These are phyloP conservation scores for Tetrapisispora iriomotensis DNA, from an alignment of 805 yeast genomes.

Conservation along the genomic window DNA sequence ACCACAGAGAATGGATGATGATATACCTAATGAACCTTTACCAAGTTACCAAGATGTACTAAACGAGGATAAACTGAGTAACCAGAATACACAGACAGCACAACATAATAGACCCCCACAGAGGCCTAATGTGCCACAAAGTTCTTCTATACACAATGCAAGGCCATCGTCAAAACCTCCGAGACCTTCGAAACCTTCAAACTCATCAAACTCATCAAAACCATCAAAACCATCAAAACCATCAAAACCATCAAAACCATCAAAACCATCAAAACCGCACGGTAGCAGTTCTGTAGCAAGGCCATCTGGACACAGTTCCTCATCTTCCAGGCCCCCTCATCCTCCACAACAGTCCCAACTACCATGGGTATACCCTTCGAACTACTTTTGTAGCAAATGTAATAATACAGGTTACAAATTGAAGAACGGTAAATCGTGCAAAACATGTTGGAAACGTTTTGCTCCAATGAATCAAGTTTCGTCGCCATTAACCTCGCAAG, in stretches of 20 bases:
- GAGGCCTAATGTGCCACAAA: conserved; percentile 1
- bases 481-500: conserved; percentile 8
- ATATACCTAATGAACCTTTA: conserved; percentile 22
- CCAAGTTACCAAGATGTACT: conserved; percentile 43
- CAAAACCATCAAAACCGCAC: background rate
- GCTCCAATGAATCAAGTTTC: conserved; percentile 33
- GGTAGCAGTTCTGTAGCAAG: background rate
- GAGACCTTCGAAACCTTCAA: too few relatives aligned
- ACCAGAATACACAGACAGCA: conserved; percentile 10
- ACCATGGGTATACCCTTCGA: conserved; percentile 60
- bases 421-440: conserved; percentile 57
- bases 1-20: background rate
- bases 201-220: too few relatives aligned
- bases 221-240: conserved; percentile 3
- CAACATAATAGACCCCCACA: conserved; percentile 6
- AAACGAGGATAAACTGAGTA: conserved; percentile 8
- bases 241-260: background rate
- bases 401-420: conserved; percentile 57
- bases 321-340: conserved; percentile 11
- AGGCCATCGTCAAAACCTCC: too few relatives aligned
- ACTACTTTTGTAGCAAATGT: conserved; percentile 58
- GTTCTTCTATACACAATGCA: too few relatives aligned
- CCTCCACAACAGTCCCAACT: conserved; percentile 20
- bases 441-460: conserved; percentile 58
- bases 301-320: background rate